Evolutionary conservation across 2,329 filamentous ascomycete genomes (phyloP).

Genomic region (Didymella pomorum): DNA sequence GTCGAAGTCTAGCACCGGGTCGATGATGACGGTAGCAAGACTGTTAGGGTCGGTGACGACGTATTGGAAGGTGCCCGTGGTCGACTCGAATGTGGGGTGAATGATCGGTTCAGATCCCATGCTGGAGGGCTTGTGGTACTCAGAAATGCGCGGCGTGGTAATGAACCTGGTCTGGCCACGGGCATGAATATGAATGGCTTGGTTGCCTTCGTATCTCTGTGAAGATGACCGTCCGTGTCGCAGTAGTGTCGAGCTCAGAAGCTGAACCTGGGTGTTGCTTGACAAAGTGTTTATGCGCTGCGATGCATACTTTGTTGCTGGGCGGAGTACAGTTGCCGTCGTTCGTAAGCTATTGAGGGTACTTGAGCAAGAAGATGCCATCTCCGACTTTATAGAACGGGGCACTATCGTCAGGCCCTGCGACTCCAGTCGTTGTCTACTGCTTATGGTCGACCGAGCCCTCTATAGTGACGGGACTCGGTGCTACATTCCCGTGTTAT

Average conservation of each 20-base stretch:
- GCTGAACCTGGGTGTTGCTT: background rate
- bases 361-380: background rate
- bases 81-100: constrained; percentile 46
- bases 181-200: background rate
- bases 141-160: background rate
- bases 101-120: constrained; percentile 21
- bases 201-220: background rate
- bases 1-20: constrained; percentile 68
- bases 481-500: background rate
- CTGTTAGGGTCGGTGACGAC: constrained; percentile 64
- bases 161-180: background rate
- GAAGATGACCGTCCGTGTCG: background rate
- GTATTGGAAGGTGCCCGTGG: constrained; percentile 67
- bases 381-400: background rate
- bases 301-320: background rate
- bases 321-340: too few relatives aligned
- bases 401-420: background rate
- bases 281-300: background rate
- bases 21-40: constrained; percentile 63
- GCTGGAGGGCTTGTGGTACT: background rate
- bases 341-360: background rate
- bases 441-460: background rate
- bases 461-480: background rate
- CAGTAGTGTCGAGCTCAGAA: background rate
- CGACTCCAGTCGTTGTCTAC: background rate